Evolutionary conservation across 345 rosid genomes (phyloP), one percentile per base, ranked within the genome.

Genomic region (Hirschfeldia incana): DNA sequence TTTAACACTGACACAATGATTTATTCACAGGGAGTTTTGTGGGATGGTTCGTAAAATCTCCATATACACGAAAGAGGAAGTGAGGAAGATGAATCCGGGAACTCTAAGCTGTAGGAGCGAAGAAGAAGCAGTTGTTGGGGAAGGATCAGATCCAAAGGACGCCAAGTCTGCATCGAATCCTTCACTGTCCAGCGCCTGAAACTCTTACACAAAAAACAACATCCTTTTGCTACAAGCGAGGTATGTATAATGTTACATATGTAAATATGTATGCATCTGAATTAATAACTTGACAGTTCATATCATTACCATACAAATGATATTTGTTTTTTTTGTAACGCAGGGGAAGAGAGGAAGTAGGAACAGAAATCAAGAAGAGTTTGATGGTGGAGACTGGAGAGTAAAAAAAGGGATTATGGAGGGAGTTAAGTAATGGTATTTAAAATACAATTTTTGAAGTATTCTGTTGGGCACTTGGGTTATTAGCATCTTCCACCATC

Each of bases 11-110:
- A 11, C 26, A n/a, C 57, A 21, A 17, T 76, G 76, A 17, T 76
- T 5, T 51, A 15, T 27, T 65, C 26, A n/a, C 78, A 92, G 97
- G 88, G 97, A 92, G 76, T 92, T 92, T 75, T 88, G 92, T 81
- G 81, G 88, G 81, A 85, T 92, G 88, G 97, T 86, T 39, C 87
- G 91, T 42, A 85, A 87, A 74, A 87, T 92, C 28, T 82, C 62
- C 81, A 85, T 92, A 73, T 91, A 82, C 75, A 91, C 97, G 0
- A 83, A 84, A 70, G 92, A 89, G 84, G 97, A 92, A 84, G 90
- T 92, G 39, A 90, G 87, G 78, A 92, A 84, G 88, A 88, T 92
- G 91, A 84, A 87, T 70, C 89, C 92, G 1, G 83, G 88, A 67
- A 70, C 91, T 5, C 69, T 88, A 51, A 76, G 78, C 81, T 64